Conservation (phyloP, 2,329 filamentous ascomycete species). For the Phaeosphaeria sp. region DNA sequence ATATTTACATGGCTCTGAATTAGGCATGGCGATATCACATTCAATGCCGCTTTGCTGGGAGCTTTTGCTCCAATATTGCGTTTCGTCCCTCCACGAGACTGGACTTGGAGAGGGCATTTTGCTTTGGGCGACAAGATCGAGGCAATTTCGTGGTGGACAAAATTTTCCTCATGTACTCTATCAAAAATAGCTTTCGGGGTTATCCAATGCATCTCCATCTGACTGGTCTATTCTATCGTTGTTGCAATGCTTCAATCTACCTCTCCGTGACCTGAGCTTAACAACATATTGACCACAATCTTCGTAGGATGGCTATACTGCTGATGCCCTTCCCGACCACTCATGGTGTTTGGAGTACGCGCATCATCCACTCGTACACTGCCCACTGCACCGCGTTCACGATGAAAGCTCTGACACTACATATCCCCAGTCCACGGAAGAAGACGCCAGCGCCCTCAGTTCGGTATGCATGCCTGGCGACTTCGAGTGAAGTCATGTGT, state of each 20-base stretch:
- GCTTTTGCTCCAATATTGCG: not conserved
- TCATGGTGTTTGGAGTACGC: slow-evolving; percentile 32
- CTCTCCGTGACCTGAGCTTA: not conserved
- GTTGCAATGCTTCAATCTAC: not conserved
- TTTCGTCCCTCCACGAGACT: slow-evolving; percentile 20
- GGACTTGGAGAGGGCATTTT: slow-evolving; percentile 19
- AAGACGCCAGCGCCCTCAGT: slow-evolving; percentile 77
- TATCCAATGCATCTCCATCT: slow-evolving; percentile 1
- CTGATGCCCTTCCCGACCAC: not conserved
- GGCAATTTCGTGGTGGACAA: slow-evolving; percentile 23
- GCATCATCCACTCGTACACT: slow-evolving; percentile 88
- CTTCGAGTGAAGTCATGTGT: slow-evolving; percentile 63
- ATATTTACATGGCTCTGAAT: not conserved
- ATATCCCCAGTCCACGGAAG: slow-evolving; percentile 82
- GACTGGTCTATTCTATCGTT: not conserved
- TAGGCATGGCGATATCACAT: not conserved
- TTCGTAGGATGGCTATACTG: not conserved
- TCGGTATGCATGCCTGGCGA: slow-evolving; percentile 72
- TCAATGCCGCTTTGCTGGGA: not conserved
- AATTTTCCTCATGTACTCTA: slow-evolving; percentile 44
- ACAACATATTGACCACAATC: not conserved
- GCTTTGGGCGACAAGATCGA: slow-evolving; percentile 12
- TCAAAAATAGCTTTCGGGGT: slow-evolving; percentile 35
- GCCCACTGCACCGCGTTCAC: slow-evolving; percentile 96
- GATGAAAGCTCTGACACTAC: slow-evolving; percentile 84